Base-by-base conservation (phyloP, 495 filamentous ascomycete species). In the Penicillium tannophilum region DNA sequence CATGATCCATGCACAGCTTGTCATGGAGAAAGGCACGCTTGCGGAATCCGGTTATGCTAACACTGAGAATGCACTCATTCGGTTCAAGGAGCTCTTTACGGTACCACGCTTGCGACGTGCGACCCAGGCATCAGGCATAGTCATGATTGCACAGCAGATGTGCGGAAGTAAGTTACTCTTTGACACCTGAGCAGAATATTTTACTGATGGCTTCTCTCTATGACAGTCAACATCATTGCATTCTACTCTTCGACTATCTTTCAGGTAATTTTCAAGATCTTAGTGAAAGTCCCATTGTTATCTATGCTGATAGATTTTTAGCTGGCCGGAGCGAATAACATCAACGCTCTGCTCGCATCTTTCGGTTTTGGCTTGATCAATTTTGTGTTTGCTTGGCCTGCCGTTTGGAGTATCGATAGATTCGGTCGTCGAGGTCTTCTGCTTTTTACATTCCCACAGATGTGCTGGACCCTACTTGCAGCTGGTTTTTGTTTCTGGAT, bases 131-230 rank as follows among this genome's bases (percentile, higher is more conserved):
- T 82, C 70, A 20, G 63, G 63, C 61, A 79, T 84, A 26, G 88
- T 90, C 55, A 91, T 90, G 88, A 83, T 89, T 54, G 85, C 85
- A 4, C 89, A 94, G 76, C 91, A 96, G 73, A 90, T 95, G 86
- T 94, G 90, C 68, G 89, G 90, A 59, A 89, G 77, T 68, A 76
- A 69, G 62, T 64, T 33, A 2, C 19, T 24, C 10, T 50, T 44
- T 33, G 23, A 4, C 7, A 6, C 20, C 12, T 46, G 2, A 14
- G 36, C n/a, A 42, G 4, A 16, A 7, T 23, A 46, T 4, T 28
- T 17, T 35, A 43, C 48, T 52, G 46, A 58, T 47, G 10, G 8
- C 9, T 2, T 26, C 4, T 20, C 19, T 14, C 41, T 6, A 16
- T 16, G 41, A 17, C 24, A 93, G 77, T 78, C 65, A 78, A 74